Conservation (phyloP, 306 rosid genomes). For the Abrus pulchellus region DNA sequence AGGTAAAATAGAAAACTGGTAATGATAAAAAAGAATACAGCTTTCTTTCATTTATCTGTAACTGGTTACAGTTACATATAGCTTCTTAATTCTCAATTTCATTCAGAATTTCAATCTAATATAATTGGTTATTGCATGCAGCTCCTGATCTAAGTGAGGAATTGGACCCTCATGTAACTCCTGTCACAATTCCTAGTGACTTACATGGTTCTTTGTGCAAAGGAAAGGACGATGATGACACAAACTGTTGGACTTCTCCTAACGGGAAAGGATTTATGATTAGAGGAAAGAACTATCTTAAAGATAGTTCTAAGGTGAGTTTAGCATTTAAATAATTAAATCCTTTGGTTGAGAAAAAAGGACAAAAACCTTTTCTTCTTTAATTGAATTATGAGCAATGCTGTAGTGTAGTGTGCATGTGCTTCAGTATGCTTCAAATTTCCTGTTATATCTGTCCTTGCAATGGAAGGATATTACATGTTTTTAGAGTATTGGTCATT, state of each 20-base stretch:
- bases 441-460: conserved; percentile 16
- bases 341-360: conserved; percentile 32
- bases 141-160: conserved; percentile 70
- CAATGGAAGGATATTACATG: conserved; percentile 1
- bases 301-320: conserved; percentile 84
- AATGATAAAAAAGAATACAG: conserved; percentile 24
- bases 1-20: neutral
- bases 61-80: conserved; percentile 7
- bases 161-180: conserved; percentile 65
- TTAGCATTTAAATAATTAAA: conserved; percentile 31
- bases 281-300: conserved; percentile 90
- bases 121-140: conserved; percentile 56
- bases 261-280: conserved; percentile 87
- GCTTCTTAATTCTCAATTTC: conserved; percentile 37
- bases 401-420: conserved; percentile 5
- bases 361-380: neutral
- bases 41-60: conserved; percentile 27
- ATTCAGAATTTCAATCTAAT: conserved; percentile 31
- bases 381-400: conserved; percentile 9
- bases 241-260: conserved; percentile 91
- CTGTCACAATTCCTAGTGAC: conserved; percentile 62
- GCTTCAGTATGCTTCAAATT: conserved; percentile 34
- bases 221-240: conserved; percentile 74
- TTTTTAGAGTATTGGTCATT: conserved; percentile 35
- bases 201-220: conserved; percentile 68